A percentile compares a stretch with the other conserved stretches of the same genome.
These are phyloP conservation scores for Rasamsonia emersonii DNA, from an alignment of 2,329 filamentous ascomycete species.

Conservation along the genomic window DNA sequence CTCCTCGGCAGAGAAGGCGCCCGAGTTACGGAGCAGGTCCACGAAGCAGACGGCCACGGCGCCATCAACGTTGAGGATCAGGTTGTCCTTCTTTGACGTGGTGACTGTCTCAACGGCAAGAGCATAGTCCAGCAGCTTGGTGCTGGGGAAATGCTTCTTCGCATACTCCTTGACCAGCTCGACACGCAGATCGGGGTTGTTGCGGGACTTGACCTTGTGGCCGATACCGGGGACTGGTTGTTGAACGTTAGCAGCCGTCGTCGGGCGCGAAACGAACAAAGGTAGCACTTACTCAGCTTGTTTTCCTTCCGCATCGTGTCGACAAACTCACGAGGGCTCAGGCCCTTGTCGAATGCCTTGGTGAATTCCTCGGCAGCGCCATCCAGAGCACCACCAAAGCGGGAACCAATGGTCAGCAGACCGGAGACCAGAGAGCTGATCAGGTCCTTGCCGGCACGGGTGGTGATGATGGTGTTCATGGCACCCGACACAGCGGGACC, in stretches of 20 bases:
- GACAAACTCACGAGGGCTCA: conserved; percentile 97
- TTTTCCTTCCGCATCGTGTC: conserved; percentile 99
- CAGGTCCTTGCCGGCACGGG: conserved; percentile 96
- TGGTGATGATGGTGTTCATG: conserved; percentile 99
- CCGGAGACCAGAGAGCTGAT: conserved; percentile 92
- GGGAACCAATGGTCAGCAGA: conserved; percentile 95
- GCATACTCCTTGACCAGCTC: conserved; percentile 99
- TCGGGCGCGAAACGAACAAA: background rate
- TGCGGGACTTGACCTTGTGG: conserved; percentile 98
- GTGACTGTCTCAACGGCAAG: conserved; percentile 96
- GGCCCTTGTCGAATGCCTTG: conserved; percentile 94
- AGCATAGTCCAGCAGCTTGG: conserved; percentile 98
- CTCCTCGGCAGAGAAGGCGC: conserved; percentile 91
- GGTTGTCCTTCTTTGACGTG: conserved; percentile 99
- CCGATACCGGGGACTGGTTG: conserved; percentile 81
- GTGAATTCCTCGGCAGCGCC: conserved; percentile 98
- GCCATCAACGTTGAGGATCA: conserved; percentile 98
- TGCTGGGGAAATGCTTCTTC: conserved; percentile 90
- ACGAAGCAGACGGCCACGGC: conserved; percentile 99
- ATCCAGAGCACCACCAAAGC: conserved; percentile 96
- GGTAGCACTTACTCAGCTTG: conserved; percentile 68
- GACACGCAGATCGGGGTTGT: conserved; percentile 99
- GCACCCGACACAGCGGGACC: conserved; percentile 97
- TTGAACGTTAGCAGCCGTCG: conserved; percentile 8
- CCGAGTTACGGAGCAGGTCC: conserved; percentile 93